Conservation (phyloP, 2,329 filamentous ascomycete species). For the Hyphodiscus sp. region DNA sequence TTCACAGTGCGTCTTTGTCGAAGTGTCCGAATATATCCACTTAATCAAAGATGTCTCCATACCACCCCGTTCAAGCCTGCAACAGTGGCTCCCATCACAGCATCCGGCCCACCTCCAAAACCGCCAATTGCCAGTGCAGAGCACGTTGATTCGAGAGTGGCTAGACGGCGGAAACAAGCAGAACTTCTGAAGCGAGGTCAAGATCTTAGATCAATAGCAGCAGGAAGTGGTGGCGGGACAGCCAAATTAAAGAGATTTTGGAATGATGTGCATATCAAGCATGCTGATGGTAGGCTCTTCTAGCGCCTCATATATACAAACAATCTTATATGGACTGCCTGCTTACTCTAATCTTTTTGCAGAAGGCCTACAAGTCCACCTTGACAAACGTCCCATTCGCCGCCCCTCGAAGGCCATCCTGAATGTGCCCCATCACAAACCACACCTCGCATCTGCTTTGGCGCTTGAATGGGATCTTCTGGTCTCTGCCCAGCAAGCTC, state of each 20-base stretch:
- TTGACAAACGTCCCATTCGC: slow-evolving; percentile 75
- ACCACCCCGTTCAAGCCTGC: slow-evolving; percentile 22
- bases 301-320: background rate
- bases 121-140: slow-evolving; percentile 42
- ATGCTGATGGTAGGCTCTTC: slow-evolving; percentile 50
- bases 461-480: slow-evolving; percentile 92
- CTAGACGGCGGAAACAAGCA: slow-evolving; percentile 47
- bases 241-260: slow-evolving; percentile 70
- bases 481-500: slow-evolving; percentile 72
- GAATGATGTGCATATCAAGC: slow-evolving; percentile 71
- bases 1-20: slow-evolving; percentile 9
- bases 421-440: slow-evolving; percentile 66
- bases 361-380: slow-evolving; percentile 49
- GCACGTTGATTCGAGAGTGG: slow-evolving; percentile 36
- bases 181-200: slow-evolving; percentile 47
- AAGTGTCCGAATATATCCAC: slow-evolving; percentile 1
- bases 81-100: slow-evolving; percentile 40
- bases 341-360: slow-evolving; percentile 7
- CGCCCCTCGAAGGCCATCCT: slow-evolving; percentile 70
- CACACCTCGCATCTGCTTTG: slow-evolving; percentile 74
- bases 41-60: slow-evolving; percentile 21
- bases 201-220: slow-evolving; percentile 36
- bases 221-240: slow-evolving; percentile 33
- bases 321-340: background rate
- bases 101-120: slow-evolving; percentile 52